phyloP scores from a whole-genome alignment of 2,329 filamentous ascomycete species.

The Emydomyces testavorans region DNA sequence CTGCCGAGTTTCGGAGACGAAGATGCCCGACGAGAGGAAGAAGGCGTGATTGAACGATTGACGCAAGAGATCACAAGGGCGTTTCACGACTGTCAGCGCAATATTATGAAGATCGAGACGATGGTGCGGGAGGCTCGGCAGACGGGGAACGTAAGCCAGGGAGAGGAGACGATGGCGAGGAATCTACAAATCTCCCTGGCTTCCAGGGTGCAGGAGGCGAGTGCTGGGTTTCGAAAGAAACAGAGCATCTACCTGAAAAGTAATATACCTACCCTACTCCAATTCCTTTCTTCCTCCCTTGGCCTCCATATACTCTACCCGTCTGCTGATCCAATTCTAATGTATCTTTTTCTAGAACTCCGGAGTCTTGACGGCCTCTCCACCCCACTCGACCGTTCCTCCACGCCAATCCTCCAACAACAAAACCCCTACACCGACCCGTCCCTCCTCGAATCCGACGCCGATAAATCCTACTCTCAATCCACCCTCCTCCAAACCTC shows the following conservation, averaged over 20 bases:
- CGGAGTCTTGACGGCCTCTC: conserved; percentile 57
- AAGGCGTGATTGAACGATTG: conserved; percentile 76
- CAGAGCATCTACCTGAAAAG: conserved; percentile 93
- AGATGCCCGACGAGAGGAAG: conserved; percentile 73
- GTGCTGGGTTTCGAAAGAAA: conserved; percentile 88
- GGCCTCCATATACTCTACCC: neutral
- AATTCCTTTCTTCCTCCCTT: neutral
- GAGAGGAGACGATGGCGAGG: conserved; percentile 88
- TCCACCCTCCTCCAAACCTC: conserved; percentile 71
- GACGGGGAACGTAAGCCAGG: conserved; percentile 52
- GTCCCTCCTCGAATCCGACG: conserved; percentile 83
- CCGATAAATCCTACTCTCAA: conserved; percentile 84
- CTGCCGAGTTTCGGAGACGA: conserved; percentile 95
- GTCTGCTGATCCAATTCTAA: too few relatives aligned
- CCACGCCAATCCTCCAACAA: conserved; percentile 36
- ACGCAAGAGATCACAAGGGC: conserved; percentile 80
- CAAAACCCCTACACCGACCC: conserved; percentile 67
- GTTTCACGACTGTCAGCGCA: conserved; percentile 81
- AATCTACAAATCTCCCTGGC: conserved; percentile 92
- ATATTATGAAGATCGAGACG: conserved; percentile 74
- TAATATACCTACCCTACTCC: conserved; percentile 32
- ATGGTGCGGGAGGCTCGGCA: conserved; percentile 74
- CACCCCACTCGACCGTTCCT: conserved; percentile 40
- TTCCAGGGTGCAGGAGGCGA: conserved; percentile 77
- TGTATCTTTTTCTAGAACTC: conserved; percentile 45